phyloP scores from a whole-genome alignment of 495 filamentous ascomycete species.

The Xylaria intraflava region DNA sequence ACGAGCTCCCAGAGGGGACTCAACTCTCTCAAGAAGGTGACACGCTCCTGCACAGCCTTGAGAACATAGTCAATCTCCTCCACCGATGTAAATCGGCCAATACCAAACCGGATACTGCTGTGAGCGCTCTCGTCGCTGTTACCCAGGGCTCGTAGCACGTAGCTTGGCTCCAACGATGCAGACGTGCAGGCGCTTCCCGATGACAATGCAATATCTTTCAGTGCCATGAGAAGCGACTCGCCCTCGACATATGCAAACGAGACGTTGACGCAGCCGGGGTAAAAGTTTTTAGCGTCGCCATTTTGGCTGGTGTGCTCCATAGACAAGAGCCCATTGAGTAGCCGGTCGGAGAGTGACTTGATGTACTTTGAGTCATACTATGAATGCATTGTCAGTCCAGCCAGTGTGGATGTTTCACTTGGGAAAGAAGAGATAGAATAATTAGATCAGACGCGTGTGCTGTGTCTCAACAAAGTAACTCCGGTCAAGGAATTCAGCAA shows the following conservation, averaged over 20 bases:
- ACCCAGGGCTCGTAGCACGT: constrained; percentile 87
- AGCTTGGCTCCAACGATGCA: constrained; percentile 91
- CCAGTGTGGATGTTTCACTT: background rate
- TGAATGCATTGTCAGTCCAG: constrained; percentile 20
- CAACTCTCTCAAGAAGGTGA: constrained; percentile 87
- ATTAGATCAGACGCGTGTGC: constrained; percentile 44
- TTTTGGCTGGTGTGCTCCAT: constrained; percentile 92
- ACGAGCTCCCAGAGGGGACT: constrained; percentile 97
- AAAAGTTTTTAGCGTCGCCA: constrained; percentile 74
- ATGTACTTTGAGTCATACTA: constrained; percentile 91
- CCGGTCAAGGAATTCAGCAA: constrained; percentile 49
- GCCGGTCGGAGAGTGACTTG: constrained; percentile 69
- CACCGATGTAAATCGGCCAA: constrained; percentile 94
- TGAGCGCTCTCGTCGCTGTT: constrained; percentile 96
- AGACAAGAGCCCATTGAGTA: constrained; percentile 71
- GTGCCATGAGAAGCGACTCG: constrained; percentile 93
- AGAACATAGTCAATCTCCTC: constrained; percentile 95
- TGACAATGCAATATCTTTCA: constrained; percentile 96
- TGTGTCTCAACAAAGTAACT: constrained; percentile 46
- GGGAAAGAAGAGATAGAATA: background rate
- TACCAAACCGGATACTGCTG: constrained; percentile 95
- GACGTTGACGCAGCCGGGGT: constrained; percentile 95
- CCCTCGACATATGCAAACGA: constrained; percentile 98
- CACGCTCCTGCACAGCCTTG: constrained; percentile 84
- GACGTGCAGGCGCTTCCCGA: constrained; percentile 97